Evolutionary conservation across 768 basidiomycete species (phyloP).

Genomic region (Erythrobasidium yunnanense): DNA sequence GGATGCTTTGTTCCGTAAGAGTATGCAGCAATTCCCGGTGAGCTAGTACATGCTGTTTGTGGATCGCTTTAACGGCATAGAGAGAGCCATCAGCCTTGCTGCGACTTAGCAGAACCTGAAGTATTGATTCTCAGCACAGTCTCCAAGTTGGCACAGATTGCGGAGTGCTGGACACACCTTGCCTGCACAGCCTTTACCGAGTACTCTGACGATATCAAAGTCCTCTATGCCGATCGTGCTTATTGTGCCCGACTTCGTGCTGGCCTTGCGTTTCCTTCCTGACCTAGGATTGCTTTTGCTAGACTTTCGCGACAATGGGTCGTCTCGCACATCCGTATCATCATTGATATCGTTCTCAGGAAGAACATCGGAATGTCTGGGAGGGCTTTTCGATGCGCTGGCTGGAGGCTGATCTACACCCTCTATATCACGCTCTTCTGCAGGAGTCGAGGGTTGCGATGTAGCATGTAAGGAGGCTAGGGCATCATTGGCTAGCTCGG

Average conservation of each 20-base stretch:
- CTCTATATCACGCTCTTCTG: background rate
- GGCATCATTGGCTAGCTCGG: background rate
- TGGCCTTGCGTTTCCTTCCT: background rate
- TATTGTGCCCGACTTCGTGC: background rate
- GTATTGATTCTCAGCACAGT: too few relatives aligned
- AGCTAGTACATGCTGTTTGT: conserved; percentile 73
- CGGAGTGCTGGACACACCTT: conserved; percentile 70
- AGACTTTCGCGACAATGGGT: too few relatives aligned
- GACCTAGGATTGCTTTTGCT: too few relatives aligned
- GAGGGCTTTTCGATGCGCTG: too few relatives aligned
- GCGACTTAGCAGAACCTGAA: background rate
- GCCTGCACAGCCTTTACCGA: conserved; percentile 95
- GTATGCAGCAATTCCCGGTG: conserved; percentile 96
- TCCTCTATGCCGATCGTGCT: conserved; percentile 47
- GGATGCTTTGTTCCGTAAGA: conserved; percentile 85
- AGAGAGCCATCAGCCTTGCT: conserved; percentile 49
- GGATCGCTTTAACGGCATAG: conserved; percentile 92
- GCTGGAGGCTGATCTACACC: background rate
- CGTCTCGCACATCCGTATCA: too few relatives aligned
- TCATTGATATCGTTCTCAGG: background rate
- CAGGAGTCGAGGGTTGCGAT: background rate
- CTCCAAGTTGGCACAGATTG: too few relatives aligned
- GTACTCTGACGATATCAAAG: conserved; percentile 92
- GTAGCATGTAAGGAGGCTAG: background rate
- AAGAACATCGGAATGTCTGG: background rate